Conservation (phyloP, 495 filamentous ascomycete species). For the Trichoderma asperelloides region DNA sequence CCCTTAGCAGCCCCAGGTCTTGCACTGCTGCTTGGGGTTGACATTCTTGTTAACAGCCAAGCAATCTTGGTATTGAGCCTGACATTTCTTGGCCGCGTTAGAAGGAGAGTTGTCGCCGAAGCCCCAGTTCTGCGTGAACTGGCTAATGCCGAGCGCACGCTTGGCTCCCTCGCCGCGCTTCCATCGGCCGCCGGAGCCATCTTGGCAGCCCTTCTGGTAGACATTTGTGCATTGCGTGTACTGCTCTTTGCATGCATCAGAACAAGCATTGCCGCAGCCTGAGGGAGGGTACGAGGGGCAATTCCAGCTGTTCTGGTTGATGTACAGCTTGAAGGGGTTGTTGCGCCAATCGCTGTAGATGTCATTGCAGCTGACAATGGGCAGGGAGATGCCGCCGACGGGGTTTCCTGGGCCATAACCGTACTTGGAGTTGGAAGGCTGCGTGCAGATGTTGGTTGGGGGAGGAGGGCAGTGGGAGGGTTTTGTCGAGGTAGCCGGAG, state of each 20-base stretch:
- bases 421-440: slow-evolving; percentile 27
- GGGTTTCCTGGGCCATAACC: slow-evolving; percentile 32
- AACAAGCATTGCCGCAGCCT: slow-evolving; percentile 26
- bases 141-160: slow-evolving; percentile 10
- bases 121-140: slow-evolving; percentile 10
- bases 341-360: slow-evolving; percentile 22
- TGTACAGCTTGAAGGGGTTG: slow-evolving; percentile 41
- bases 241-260: slow-evolving; percentile 41
- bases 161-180: slow-evolving; percentile 9
- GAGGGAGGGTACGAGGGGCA: slow-evolving; percentile 30
- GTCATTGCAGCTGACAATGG: slow-evolving; percentile 44
- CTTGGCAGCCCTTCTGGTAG: slow-evolving; percentile 36
- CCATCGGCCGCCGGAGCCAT: slow-evolving; percentile 13
- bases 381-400: slow-evolving; percentile 39
- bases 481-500: slow-evolving; percentile 16
- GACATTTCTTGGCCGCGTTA: slow-evolving; percentile 29
- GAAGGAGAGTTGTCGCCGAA: slow-evolving; percentile 16
- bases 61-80: slow-evolving; percentile 33
- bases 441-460: slow-evolving; percentile 35
- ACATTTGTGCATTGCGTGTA: slow-evolving; percentile 34
- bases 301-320: slow-evolving; percentile 20
- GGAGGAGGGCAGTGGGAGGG: slow-evolving; percentile 26
- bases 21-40: slow-evolving; percentile 14
- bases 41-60: slow-evolving; percentile 21
- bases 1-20: neutral